Evolutionary conservation across 2,329 filamentous ascomycete genomes (phyloP).

Genomic region (Trichoderma cornu-damae): DNA sequence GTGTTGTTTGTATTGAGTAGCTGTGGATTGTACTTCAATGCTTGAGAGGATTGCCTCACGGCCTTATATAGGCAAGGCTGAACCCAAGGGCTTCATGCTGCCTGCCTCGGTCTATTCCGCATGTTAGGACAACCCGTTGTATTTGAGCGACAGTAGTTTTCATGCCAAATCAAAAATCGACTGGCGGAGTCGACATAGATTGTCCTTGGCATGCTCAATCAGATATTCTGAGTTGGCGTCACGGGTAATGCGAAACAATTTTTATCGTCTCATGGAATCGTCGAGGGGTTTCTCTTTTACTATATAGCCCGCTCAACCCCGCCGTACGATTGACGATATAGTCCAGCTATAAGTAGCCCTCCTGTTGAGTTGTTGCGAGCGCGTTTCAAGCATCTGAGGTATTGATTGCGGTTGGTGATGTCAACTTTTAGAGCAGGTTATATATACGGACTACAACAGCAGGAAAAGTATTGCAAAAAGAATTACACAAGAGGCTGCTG

Average conservation of each 20-base stretch:
- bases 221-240: background rate
- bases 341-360: too few relatives aligned
- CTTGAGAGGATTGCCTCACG: background rate
- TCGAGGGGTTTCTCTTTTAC: too few relatives aligned
- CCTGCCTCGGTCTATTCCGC: background rate
- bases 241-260: background rate
- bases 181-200: background rate
- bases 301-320: too few relatives aligned
- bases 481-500: too few relatives aligned
- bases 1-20: background rate
- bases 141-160: background rate
- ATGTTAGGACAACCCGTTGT: background rate
- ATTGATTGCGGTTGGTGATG: too few relatives aligned
- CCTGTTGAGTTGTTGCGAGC: too few relatives aligned
- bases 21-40: background rate
- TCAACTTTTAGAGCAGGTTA: too few relatives aligned
- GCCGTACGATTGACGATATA: too few relatives aligned
- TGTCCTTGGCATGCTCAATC: background rate
- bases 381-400: too few relatives aligned
- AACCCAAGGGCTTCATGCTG: conserved; percentile 10
- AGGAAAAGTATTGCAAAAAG: too few relatives aligned
- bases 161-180: background rate
- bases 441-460: too few relatives aligned
- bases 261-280: conserved; percentile 1
- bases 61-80: conserved; percentile 3